Evolutionary conservation across 1,284 basidiomycete genomes (phyloP), one percentile per base, ranked within the genome.

Genomic region (Pascua sp.): DNA sequence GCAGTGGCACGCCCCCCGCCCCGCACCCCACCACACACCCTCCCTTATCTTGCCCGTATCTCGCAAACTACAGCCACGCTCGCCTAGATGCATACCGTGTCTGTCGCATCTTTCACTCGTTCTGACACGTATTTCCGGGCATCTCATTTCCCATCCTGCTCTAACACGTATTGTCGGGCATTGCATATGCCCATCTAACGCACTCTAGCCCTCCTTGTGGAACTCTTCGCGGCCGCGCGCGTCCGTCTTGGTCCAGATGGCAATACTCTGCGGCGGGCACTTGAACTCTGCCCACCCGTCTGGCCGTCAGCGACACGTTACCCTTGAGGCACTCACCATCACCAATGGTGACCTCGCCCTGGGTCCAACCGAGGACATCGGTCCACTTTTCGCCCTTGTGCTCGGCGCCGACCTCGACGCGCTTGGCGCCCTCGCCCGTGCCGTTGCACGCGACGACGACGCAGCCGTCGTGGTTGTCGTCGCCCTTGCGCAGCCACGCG

Each of bases 321-420:
- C 10, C 78, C 66, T 52, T 81, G 79, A 40, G 78, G 81, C 80
- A 82, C 1, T 82, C 83, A 59, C 84, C 82, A 38, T 83, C 80
- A 37, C 77, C 81, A 45, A 84, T 81, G 17, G 70, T 76, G 52
- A 83, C 75, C 64, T 82, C 81, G 47, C 80, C 82, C 50, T 79
- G 67, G 56, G 77, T 71, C 83, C 83, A 84, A 10, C 82, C 82
- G 18, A 84, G 71, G 17, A 81, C 64, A 65, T 84, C 83, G 2
- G 81, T 81, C 82, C 82, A 84, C 40, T 75, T 78, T 69, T 83
- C 81, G 13, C 81, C 81, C 3, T 78, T 78, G 64, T 81, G 81
- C 43, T 81, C 79, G 68, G 77, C 78, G 54, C 80, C 80, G 49
- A 81, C 77, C 60, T 82, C 80, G 71, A 80, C 76, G 56, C 74